Conservation (phyloP, 352 stramenopile species). For the Pythium chondricola region DNA sequence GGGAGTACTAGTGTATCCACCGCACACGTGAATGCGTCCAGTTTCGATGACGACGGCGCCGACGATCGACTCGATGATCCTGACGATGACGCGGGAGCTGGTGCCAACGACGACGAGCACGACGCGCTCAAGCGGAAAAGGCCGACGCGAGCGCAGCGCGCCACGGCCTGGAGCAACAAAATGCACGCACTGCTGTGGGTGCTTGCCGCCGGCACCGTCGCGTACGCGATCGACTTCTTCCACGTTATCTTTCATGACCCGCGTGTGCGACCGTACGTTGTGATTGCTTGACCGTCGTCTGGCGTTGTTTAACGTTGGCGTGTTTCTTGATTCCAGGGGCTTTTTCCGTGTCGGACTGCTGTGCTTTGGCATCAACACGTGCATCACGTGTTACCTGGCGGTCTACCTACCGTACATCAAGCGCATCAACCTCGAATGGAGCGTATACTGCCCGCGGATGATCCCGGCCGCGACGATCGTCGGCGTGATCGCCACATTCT, state of each 20-base stretch:
- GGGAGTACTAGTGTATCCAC: conserved; percentile 4
- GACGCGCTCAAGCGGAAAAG: conserved; percentile 23
- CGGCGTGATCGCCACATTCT: conserved; percentile 53
- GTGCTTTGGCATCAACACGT: conserved; percentile 76
- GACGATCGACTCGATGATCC: conserved; percentile 24
- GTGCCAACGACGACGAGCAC: conserved; percentile 27
- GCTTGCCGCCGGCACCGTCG: conserved; percentile 33
- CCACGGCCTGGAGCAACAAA: conserved; percentile 59
- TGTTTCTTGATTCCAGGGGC: conserved; percentile 30
- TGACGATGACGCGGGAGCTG: conserved; percentile 22
- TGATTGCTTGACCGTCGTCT: not conserved
- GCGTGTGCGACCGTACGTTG: conserved; percentile 38
- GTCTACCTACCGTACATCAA: conserved; percentile 86
- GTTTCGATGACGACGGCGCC: conserved; percentile 20
- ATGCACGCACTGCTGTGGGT: conserved; percentile 76
- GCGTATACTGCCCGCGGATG: conserved; percentile 90
- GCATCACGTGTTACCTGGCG: conserved; percentile 83
- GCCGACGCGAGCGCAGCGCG: conserved; percentile 32
- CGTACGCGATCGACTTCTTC: conserved; percentile 70
- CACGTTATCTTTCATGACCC: conserved; percentile 57
- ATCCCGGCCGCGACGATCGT: conserved; percentile 82
- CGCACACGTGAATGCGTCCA: conserved; percentile 17
- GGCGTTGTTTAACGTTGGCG: too few relatives aligned
- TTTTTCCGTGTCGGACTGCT: conserved; percentile 78
- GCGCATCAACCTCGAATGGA: conserved; percentile 80